These are phyloP conservation scores for Pythium phragmitis DNA, from an alignment of 352 stramenopile species.

Conservation along the genomic window DNA sequence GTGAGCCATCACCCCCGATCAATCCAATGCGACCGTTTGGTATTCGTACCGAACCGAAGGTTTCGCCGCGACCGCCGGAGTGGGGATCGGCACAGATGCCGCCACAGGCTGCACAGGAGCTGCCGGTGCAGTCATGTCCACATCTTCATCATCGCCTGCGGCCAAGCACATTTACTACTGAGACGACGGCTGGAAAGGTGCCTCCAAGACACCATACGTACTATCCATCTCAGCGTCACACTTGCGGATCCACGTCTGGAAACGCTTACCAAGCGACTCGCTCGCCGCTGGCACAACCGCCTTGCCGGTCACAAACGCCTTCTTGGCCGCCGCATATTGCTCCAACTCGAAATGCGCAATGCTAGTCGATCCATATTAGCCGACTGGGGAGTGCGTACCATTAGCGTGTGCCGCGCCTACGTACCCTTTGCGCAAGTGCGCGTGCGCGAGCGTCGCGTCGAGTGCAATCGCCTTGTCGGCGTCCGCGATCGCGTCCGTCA, in stretches of 20 bases:
- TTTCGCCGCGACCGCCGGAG: constrained; percentile 4
- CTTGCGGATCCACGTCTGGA: constrained; percentile 88
- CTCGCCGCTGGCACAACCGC: constrained; percentile 28
- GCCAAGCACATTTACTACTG: background rate
- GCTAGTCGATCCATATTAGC: constrained; percentile 25
- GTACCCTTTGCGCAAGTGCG: constrained; percentile 72
- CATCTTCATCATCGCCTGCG: constrained; percentile 27
- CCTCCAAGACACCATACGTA: constrained; percentile 24
- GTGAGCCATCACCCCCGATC: background rate
- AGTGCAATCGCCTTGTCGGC: constrained; percentile 50
- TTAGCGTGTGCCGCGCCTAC: constrained; percentile 1
- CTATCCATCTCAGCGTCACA: constrained; percentile 82
- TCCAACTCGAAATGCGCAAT: constrained; percentile 84
- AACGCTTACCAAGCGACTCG: constrained; percentile 45
- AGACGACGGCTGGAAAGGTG: background rate
- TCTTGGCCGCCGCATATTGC: constrained; percentile 61
- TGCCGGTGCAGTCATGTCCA: background rate
- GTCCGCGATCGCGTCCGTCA: constrained; percentile 50
- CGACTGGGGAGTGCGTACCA: background rate
- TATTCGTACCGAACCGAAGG: constrained; percentile 23
- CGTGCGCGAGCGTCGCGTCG: constrained; percentile 50
- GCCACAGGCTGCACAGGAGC: constrained; percentile 2
- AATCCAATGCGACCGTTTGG: background rate
- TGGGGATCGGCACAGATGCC: background rate
- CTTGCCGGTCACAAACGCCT: constrained; percentile 58